Evolutionary conservation across 169 alveolate genomes (phyloP), one percentile per base, ranked within the genome.

Genomic region (Fabrea salina): DNA sequence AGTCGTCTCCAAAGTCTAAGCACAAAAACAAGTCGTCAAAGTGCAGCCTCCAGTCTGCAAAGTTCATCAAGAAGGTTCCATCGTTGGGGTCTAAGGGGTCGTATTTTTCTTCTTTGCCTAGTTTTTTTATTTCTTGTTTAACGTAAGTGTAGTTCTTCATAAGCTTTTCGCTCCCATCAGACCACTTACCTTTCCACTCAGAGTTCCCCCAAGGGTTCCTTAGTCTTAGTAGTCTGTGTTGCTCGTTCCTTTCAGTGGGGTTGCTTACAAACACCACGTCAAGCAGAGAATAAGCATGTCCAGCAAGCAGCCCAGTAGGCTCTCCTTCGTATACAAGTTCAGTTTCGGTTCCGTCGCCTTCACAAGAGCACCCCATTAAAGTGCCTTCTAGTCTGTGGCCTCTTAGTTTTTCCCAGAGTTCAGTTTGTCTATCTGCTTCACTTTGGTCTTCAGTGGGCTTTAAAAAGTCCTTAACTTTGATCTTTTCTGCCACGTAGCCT

Each of bases 131-230:
- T 30, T 58, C 82, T 30, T 82, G 59, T 33, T 70, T 77, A 35
- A 88, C 83, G 33, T 41, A 32, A 61, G 72, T 82, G 37, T 66
- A 56, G 74, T 82, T 75, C 39, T 76, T 49, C 30, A 44, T 54
- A 6, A 88, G 58, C 76, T 88, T 86, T 51, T 81, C 88, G 61
- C 87, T 75, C 39, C 80, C 71, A 81, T 89, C 95, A 74, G 93
- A 80, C 95, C 96, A 92, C 76, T 88, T 86, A 35, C 94, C 92
- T 70, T 82, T 82, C 95, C 96, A 92, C 72, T 92, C 96, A 40
- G 84, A 82, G 47, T 81, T 79, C 39, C 96, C 96, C 96, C 96
- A 92, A 13, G 96, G 96, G 82, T 92, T 92, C 75, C 95, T 87
- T 19, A 92, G 75, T 64, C 92, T 81, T 51, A 92, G 76, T 35